Evolutionary conservation across 148 eudicot species (phyloP), one percentile per base, ranked within the genome.

Genomic region (Fallopia convolvulus): DNA sequence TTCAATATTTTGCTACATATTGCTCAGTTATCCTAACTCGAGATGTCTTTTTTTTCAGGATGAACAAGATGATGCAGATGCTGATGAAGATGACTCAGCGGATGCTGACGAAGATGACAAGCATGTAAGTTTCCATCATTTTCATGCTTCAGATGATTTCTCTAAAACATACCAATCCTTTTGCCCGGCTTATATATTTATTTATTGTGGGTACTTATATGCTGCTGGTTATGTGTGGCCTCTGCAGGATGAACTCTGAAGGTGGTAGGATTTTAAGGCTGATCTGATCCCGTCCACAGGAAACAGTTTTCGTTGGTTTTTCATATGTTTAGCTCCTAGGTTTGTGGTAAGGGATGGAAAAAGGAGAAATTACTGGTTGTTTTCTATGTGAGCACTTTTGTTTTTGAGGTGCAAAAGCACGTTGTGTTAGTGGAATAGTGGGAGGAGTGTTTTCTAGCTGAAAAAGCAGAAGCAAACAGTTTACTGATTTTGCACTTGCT

Each of bases 21-120:
- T 77, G 46, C 48, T 18, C 55, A 6, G 41, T 63, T 63, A 47
- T 20, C 36, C 79, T 47, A 75, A 36, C 21, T 40, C 5, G 61
- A 55, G 48, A 18, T 1, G 2, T 18, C 10, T 71, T 36, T 3
- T 42, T 13, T 39, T 71, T 39, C 47, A 91, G 46, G 93, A 87
- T 75, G 92, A 82, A 8, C 91, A 84, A 41, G 92, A 88, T 13
- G 83, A 74, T 11, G 88, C 82, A 20, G 82, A 81, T 2, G 76
- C 23, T 8, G 90, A 80, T 42, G 80, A 50, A 6, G 83, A 77
- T 30, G 74, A 14, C 44, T 39, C 74, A 2, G 66, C 70, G 72
- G 85, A 81, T 49, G 75, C 71, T n/a, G 76, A 83, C 6, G 84
- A 87, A 20, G 83, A 82, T 26, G 42, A 23, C 10, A 72, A 81